Evolutionary conservation across 2,329 filamentous ascomycete species (phyloP), one percentile per base, ranked within the genome.

Genomic region (Simplicillium aogashimaense): DNA sequence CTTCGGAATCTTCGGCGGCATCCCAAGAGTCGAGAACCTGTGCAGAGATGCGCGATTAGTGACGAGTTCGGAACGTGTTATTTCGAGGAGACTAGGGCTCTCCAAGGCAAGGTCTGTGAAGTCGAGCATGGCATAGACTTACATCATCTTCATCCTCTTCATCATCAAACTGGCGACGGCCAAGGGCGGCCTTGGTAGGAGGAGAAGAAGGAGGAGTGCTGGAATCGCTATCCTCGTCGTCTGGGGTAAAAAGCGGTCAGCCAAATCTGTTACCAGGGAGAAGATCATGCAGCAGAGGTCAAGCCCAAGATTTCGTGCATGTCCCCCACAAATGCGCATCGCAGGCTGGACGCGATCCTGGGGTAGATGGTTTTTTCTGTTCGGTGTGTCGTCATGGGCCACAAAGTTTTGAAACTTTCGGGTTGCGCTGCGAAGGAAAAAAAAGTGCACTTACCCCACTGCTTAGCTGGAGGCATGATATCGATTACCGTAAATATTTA

Each of bases 11-110:
- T 57, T 97, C 92, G 51, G 86, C 89, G 43, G 86, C 90, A 56
- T 97, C 89, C 92, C 92, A 98, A 29, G 86, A 90, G 45, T 98
- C 92, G 56, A 95, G 77, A 42, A 97, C 86, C 83, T 95, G 48
- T 13, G 36, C n/a, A 17, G 29, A 37, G 2, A 29, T n/a, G 33
- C 31, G 37, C 20, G 20, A 25, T 46, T 29, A 42, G 43, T 39
- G n/a, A 25, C 29, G 12, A 13, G 20, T 14, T 35, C 16, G 17
- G 12, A 17, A 14, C 14, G 16, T 36, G 37, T 37, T 52, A 40
- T 9, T 16, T 6, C 28, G 4, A 18, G 7, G 4, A n/a, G 15
- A 30, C 7, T 17, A 29, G 25, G 32, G 17, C 7, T 10, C 10
- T 2, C n/a, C 9, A 3, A 13, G 18, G 36, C 37, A 42, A 30